Evolutionary conservation across 495 filamentous ascomycete genomes (phyloP).

Genomic region (Penicillium turbatum): DNA sequence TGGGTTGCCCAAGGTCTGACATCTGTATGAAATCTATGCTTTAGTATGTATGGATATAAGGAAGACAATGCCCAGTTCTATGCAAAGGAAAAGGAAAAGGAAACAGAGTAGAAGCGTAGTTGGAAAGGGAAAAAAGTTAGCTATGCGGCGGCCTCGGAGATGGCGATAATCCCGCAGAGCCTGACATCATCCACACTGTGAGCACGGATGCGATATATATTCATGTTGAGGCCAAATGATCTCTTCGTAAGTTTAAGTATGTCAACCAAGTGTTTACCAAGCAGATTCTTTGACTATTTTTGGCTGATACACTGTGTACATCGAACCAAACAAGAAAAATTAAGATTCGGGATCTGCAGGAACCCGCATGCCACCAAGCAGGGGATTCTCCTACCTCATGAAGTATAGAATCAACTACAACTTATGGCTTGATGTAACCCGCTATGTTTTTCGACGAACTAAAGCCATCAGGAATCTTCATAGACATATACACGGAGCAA

Average conservation of each 20-base stretch:
- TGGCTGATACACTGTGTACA: too few species aligned
- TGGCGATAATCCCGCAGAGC: constrained; percentile 28
- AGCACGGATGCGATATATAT: background rate
- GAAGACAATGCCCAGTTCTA: background rate
- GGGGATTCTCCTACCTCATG: background rate
- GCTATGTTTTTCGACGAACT: too few species aligned
- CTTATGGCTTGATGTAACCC: background rate
- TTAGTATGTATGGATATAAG: background rate
- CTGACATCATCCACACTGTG: constrained; percentile 30
- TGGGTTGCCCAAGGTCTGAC: constrained; percentile 19
- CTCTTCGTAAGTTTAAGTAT: too few species aligned
- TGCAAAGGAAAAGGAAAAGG: background rate
- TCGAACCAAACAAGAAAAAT: background rate
- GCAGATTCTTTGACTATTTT: too few species aligned
- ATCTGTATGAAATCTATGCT: constrained; percentile 15
- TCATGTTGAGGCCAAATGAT: background rate
- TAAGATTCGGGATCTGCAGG: constrained; percentile 4
- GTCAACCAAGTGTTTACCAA: too few species aligned
- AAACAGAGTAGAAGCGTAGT: background rate
- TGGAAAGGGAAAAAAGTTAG: constrained; percentile 17
- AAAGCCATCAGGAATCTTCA: background rate
- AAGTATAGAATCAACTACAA: background rate
- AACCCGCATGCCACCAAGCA: background rate
- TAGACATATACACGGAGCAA: background rate
- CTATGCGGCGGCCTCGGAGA: constrained; percentile 22